Conservation (phyloP, 1,284 basidiomycete genomes). For the Agroathelia rolfsii region DNA sequence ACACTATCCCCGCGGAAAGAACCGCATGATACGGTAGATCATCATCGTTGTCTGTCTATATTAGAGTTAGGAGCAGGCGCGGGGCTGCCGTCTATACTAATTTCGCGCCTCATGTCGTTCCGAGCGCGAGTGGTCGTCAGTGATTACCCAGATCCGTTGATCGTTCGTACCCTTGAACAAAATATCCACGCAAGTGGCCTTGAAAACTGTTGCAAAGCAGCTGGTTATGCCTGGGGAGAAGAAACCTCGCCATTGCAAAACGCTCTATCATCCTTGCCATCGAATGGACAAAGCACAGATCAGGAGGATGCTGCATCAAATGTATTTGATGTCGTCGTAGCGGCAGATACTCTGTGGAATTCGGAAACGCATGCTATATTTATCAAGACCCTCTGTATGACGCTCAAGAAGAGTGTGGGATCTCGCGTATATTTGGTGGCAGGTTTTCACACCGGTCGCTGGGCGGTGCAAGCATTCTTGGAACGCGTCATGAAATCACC, state of each 20-base stretch:
- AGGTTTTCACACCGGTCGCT: constrained; percentile 65
- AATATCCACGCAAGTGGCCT: constrained; percentile 47
- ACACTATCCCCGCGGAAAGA: constrained; percentile 11
- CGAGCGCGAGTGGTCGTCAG: constrained; percentile 44
- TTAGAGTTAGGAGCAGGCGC: constrained; percentile 67
- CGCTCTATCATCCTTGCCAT: too few species aligned
- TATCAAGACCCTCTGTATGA: constrained; percentile 36
- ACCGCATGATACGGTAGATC: constrained; percentile 8
- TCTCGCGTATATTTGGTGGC: constrained; percentile 54
- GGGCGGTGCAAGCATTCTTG: constrained; percentile 55
- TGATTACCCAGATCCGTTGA: constrained; percentile 61
- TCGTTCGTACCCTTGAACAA: constrained; percentile 46
- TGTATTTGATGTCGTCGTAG: constrained; percentile 52
- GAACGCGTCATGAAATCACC: constrained; percentile 24
- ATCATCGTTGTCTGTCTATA: constrained; percentile 25
- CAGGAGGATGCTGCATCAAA: constrained; percentile 6
- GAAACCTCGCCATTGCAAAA: constrained; percentile 29
- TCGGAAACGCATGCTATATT: constrained; percentile 44
- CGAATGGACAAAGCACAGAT: constrained; percentile 2
- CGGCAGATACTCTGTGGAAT: constrained; percentile 72
- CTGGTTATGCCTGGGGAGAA: constrained; percentile 57
- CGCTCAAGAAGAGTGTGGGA: constrained; percentile 30
- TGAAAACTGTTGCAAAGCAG: constrained; percentile 30
- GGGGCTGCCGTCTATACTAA: constrained; percentile 58
- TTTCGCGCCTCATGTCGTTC: too few species aligned